Evolutionary conservation across 2,329 filamentous ascomycete genomes (phyloP).

Genomic region (Cladophialophora carrionii): DNA sequence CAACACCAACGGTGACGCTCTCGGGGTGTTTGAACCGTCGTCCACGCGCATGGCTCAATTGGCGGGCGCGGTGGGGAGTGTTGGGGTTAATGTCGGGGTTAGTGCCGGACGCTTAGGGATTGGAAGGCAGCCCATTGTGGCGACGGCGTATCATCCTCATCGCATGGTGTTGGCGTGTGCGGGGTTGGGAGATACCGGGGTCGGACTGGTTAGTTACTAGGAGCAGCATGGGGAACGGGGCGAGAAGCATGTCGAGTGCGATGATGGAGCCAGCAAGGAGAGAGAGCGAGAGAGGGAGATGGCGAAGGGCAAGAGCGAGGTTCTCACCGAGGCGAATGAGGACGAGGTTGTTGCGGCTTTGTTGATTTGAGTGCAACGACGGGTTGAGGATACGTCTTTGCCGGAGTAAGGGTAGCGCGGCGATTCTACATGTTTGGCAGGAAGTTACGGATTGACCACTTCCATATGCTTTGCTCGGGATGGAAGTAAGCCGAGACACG

Average conservation of each 20-base stretch:
- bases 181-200: conserved; percentile 81
- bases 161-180: conserved; percentile 87
- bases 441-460: not conserved
- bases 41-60: conserved; percentile 32
- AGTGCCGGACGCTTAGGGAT: conserved; percentile 15
- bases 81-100: conserved; percentile 21
- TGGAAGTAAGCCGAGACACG: not conserved
- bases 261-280: not conserved
- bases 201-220: conserved; percentile 59
- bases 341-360: not conserved
- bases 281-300: not conserved
- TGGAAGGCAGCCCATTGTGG: conserved; percentile 67
- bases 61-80: conserved; percentile 3
- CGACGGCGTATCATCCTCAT: conserved; percentile 94
- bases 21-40: conserved; percentile 72
- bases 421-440: not conserved
- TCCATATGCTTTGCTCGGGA: not conserved
- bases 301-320: not conserved
- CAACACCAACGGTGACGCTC: conserved; percentile 78
- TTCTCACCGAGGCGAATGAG: not conserved
- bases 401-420: not conserved
- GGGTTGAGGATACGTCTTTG: not conserved
- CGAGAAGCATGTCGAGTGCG: not conserved
- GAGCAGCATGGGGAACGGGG: not conserved
- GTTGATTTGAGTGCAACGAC: not conserved